These are phyloP conservation scores for Zygosaccharomyces bisporus DNA, from an alignment of 805 yeast genomes.

Conservation along the genomic window DNA sequence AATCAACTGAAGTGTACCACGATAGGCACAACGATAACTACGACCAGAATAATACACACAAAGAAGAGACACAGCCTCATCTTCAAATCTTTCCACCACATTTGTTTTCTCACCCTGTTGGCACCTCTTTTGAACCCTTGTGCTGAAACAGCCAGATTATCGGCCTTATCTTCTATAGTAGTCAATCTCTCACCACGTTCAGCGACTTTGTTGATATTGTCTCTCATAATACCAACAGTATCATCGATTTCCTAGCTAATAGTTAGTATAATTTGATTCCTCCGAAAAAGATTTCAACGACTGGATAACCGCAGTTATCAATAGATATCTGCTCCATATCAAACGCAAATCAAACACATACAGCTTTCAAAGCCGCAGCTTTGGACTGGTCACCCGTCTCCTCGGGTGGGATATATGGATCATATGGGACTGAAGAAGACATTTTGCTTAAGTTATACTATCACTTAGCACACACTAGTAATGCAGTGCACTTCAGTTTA, in stretches of 20 bases:
- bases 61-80: slow-evolving; percentile 87
- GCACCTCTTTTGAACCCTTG: slow-evolving; percentile 96
- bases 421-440: slow-evolving; percentile 81
- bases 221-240: slow-evolving; percentile 96
- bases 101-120: slow-evolving; percentile 92
- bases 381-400: slow-evolving; percentile 42
- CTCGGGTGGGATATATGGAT: slow-evolving; percentile 74
- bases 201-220: slow-evolving; percentile 91
- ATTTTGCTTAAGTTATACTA: slow-evolving; percentile 32
- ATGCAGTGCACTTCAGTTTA: neutral
- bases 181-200: slow-evolving; percentile 91
- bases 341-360: slow-evolving; percentile 37
- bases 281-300: neutral
- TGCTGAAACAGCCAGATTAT: slow-evolving; percentile 85
- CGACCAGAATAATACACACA: slow-evolving; percentile 72
- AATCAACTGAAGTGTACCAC: slow-evolving; percentile 72
- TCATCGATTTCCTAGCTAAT: slow-evolving; percentile 71
- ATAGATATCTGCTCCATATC: neutral
- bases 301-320: neutral
- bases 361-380: slow-evolving; percentile 81
- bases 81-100: slow-evolving; percentile 99
- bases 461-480: neutral
- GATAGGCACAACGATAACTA: slow-evolving; percentile 87
- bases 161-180: slow-evolving; percentile 88
- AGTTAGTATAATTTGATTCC: slow-evolving; percentile 1